Base-by-base conservation (phyloP, 495 filamentous ascomycete species). In the Geopyxis carbonaria region DNA sequence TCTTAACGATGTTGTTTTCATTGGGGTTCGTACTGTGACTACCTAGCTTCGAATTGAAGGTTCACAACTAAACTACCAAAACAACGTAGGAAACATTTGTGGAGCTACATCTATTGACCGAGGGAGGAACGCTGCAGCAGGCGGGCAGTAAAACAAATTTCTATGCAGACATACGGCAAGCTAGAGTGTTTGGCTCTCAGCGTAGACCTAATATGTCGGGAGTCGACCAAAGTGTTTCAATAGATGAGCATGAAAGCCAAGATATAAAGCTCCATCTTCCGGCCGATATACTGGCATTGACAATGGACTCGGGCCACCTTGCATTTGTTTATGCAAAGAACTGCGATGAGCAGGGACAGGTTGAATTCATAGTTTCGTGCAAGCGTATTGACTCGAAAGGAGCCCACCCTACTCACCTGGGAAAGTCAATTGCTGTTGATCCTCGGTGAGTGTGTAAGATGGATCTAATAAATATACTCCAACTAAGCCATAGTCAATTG, bases 1-100 rank as follows among this genome's bases (percentile, higher is more conserved):
- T 6, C 66, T 72, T 40, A 86, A 92, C 38, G 86, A 97, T 64
- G 79, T 94, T 45, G 75, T 85, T n/a, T 85, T 94, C 45, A 69
- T 97, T 32, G 74, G 80, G 25, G 79, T 84, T 57, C 57, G 76
- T 59, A 53, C 48, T 10, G 29, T 66, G 32, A 29, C 31, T 44
- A 7, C 25, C 25, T 7, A 31, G 30, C 15, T 16, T 19, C 0
- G 31, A 18, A 11, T 33, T 21, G 21, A 13, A 31, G 15, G n/a
- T n/a, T 8, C 27, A 30, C 27, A 30, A 30, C 11, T 30, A n/a
- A 15, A 15, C 13, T 33, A 14, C 7, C 31, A 5, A 7, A 11
- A 6, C 19, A 33, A 5, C 18, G 31, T 48, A 76, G 73, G 67
- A 79, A 40, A 61, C 72, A 31, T 72, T 63, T 51, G 64, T 83